Percentiles rank a stretch among this genome's conserved stretches.
Evolutionary conservation across 2,329 filamentous ascomycete genomes (phyloP).

Genomic region (Colletotrichum sp.): DNA sequence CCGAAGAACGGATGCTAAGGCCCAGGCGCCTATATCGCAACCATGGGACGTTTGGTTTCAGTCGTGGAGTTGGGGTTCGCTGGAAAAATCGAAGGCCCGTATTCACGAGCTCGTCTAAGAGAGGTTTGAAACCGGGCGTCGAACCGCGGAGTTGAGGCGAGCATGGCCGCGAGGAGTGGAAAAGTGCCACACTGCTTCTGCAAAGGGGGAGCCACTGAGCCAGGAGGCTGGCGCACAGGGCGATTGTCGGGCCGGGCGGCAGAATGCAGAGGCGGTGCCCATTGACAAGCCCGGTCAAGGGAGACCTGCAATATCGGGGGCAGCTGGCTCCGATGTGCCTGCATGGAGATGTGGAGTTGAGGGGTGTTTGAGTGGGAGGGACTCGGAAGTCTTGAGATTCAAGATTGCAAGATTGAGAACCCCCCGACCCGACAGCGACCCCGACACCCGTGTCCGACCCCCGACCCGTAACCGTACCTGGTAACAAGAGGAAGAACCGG

Average conservation of each 20-base stretch:
- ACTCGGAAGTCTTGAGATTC: neutral
- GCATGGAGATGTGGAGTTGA: slow-evolving; percentile 13
- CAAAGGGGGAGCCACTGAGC: neutral
- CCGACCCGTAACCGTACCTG: neutral
- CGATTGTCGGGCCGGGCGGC: neutral
- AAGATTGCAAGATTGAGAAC: slow-evolving; percentile 1
- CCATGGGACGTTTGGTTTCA: slow-evolving; percentile 20
- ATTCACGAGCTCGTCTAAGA: neutral
- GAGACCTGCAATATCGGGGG: slow-evolving; percentile 17
- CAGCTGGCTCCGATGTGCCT: slow-evolving; percentile 14
- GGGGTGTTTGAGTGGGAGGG: neutral
- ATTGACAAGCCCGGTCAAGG: neutral
- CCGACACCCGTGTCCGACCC: neutral
- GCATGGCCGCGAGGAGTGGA: neutral
- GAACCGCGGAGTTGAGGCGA: neutral
- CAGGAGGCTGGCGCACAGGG: slow-evolving; percentile 10
- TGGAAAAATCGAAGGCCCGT: slow-evolving; percentile 12
- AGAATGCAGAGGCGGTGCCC: slow-evolving; percentile 1
- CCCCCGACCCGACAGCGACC: neutral
- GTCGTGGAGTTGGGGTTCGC: slow-evolving; percentile 6
- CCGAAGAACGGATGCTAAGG: slow-evolving; percentile 12
- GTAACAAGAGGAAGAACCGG: slow-evolving; percentile 16
- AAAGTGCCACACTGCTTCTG: neutral
- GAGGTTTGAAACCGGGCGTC: slow-evolving; percentile 7
- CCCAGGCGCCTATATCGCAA: slow-evolving; percentile 2